Evolutionary conservation across 495 filamentous ascomycete species (phyloP).

Genomic region (Cercophora samala): DNA sequence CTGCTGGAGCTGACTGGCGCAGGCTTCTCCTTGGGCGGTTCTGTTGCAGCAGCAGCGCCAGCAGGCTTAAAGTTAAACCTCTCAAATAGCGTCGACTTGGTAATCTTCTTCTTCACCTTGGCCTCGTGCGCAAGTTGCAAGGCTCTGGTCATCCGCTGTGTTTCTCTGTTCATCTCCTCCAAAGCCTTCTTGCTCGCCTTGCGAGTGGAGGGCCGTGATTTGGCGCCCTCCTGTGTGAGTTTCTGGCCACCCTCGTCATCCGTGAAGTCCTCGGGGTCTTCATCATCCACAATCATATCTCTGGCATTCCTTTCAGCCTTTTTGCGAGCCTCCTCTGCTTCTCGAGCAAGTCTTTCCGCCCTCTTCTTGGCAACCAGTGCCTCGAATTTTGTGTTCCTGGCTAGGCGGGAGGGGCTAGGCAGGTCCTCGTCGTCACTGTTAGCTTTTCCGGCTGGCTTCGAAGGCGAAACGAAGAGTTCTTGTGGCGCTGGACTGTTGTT

Average conservation of each 20-base stretch:
- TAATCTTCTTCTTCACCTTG: constrained; percentile 87
- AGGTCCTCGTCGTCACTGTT: constrained; percentile 46
- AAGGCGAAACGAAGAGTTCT: constrained; percentile 44
- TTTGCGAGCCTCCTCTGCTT: constrained; percentile 53
- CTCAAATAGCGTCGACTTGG: constrained; percentile 78
- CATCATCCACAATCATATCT: constrained; percentile 39
- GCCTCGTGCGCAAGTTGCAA: constrained; percentile 90
- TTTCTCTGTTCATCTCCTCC: constrained; percentile 93
- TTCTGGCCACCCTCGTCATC: constrained; percentile 57
- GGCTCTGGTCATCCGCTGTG: constrained; percentile 82
- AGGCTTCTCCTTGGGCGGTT: constrained; percentile 17
- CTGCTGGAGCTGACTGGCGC: constrained; percentile 38
- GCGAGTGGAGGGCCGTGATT: constrained; percentile 58
- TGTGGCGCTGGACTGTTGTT: constrained; percentile 26
- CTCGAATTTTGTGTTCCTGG: constrained; percentile 56
- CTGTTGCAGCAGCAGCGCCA: constrained; percentile 32
- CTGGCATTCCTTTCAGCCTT: constrained; percentile 45
- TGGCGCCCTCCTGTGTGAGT: constrained; percentile 53
- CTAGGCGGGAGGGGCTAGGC: constrained; percentile 38
- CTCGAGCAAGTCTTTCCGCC: constrained; percentile 62
- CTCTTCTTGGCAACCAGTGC: constrained; percentile 70
- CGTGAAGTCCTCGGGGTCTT: constrained; percentile 51
- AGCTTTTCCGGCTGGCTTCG: constrained; percentile 31
- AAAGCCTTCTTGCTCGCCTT: constrained; percentile 94
- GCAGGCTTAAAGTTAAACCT: constrained; percentile 67